A percentile compares a stretch with the other conserved stretches of the same genome.
Conservation (phyloP, 2,329 filamentous ascomycete genomes). For the Lachnellula occidentalis region DNA sequence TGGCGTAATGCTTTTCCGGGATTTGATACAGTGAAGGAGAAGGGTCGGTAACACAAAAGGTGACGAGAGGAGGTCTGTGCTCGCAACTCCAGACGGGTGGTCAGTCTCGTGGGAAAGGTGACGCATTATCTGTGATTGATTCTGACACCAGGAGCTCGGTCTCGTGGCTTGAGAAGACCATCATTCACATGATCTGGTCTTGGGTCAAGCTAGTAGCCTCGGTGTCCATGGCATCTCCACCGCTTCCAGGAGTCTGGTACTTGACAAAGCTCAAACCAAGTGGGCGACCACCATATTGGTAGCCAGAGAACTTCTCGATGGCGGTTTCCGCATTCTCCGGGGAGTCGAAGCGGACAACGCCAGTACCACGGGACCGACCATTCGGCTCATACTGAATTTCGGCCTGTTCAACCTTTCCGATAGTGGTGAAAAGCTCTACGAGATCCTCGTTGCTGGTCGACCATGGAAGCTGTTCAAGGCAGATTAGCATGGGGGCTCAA, state of each 20-base stretch:
- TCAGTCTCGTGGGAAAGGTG: neutral
- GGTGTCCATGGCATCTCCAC: constrained; percentile 68
- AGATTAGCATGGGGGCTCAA: constrained; percentile 11
- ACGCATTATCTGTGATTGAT: neutral
- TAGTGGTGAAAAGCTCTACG: constrained; percentile 93
- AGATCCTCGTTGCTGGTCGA: constrained; percentile 98
- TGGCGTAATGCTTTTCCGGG: neutral
- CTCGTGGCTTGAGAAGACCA: neutral
- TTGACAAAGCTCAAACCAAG: constrained; percentile 91
- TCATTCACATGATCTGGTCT: constrained; percentile 89
- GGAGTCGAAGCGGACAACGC: constrained; percentile 90
- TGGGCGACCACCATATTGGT: constrained; percentile 93
- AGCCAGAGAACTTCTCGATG: constrained; percentile 95
- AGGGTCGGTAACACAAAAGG: neutral
- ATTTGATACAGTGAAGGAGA: neutral
- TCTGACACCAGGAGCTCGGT: neutral
- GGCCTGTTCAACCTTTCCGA: constrained; percentile 96
- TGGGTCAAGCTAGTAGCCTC: constrained; percentile 79
- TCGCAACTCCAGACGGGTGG: neutral
- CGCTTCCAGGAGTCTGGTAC: constrained; percentile 67
- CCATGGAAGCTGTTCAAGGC: constrained; percentile 79
- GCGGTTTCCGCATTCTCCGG: constrained; percentile 83
- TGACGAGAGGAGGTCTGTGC: neutral
- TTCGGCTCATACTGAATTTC: constrained; percentile 99
- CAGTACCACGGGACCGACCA: constrained; percentile 87